phyloP scores from a whole-genome alignment of 148 eudicot species.

The Arbutus unedo region DNA sequence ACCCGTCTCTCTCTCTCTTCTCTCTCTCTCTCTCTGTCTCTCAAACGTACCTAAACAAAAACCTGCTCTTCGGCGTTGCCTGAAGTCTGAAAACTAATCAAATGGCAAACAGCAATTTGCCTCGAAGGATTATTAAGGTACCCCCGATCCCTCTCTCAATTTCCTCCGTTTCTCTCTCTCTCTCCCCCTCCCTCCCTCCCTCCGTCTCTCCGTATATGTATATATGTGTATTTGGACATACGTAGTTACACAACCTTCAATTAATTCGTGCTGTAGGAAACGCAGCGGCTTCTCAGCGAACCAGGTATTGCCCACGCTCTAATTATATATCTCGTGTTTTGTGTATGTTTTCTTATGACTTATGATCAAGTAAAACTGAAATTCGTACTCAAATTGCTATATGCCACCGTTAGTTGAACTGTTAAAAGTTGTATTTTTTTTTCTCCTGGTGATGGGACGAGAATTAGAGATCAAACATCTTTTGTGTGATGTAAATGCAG shows the following conservation, averaged over 20 bases:
- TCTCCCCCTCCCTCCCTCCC: background rate
- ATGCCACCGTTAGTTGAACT: background rate
- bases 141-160: slow-evolving; percentile 21
- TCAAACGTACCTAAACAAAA: background rate
- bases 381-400: background rate
- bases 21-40: background rate
- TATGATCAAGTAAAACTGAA: background rate
- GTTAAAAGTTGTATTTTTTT: background rate
- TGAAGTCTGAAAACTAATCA: background rate
- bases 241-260: background rate
- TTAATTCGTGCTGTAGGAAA: slow-evolving; percentile 46
- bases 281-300: slow-evolving; percentile 87
- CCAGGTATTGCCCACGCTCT: slow-evolving; percentile 42
- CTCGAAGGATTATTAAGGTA: slow-evolving; percentile 62
- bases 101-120: slow-evolving; percentile 56
- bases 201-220: background rate
- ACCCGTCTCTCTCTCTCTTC: background rate
- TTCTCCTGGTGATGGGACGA: background rate
- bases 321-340: background rate
- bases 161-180: background rate
- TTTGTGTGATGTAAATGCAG: slow-evolving; percentile 39
- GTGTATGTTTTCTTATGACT: background rate
- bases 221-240: background rate
- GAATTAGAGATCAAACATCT: background rate
- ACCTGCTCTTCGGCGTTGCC: background rate